Evolutionary conservation across 2,329 filamentous ascomycete species (phyloP), one percentile per base, ranked within the genome.

Genomic region (Penicillium sp.): DNA sequence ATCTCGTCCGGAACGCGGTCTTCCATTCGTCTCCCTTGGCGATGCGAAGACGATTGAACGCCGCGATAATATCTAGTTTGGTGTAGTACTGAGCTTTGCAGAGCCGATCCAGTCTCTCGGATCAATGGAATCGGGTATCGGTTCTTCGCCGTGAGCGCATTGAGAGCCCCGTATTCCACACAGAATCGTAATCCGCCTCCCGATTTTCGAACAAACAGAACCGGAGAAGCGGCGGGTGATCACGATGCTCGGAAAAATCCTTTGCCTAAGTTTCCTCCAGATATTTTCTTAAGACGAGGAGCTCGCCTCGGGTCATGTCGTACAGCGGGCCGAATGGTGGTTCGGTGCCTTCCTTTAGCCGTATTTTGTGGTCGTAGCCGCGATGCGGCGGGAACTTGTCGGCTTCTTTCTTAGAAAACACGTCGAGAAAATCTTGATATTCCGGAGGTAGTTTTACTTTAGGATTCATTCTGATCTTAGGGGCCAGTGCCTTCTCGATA

Each of bases 111-210:
- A 0, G 59, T 59, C 47, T 73, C 56, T 3, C 45, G 46, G 29
- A 71, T 68, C 16, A 70, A 45, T 0, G 51, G 61, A 16, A 73
- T 19, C 0, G 51, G 58, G 36, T 68, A 67, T 2, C 53, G 26
- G 53, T 72, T 62, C 47, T 74, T 74, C n/a, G 62, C 49, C 1
- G 59, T 73, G 23, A 72, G 58, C 4, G 39, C 19, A 47, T 74
- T 74, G 30, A 74, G 45, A 1, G 47, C 39, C 23, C 56, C 13
- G 42, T 71, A 73, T 42, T 74, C 59, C 2, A 73, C 52, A 52
- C 60, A 70, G 11, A 70, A 39, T 3, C 56, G 26, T 7, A 69
- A 50, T 0, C 26, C 27, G 18, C 30, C 23, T 9, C 19, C 44
- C 4, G 13, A 26, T 26, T 56, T 56, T n/a, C 7, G 10, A 7